phyloP scores from a whole-genome alignment of 2,329 filamentous ascomycete genomes.

The Colletotrichum endophyticum region DNA sequence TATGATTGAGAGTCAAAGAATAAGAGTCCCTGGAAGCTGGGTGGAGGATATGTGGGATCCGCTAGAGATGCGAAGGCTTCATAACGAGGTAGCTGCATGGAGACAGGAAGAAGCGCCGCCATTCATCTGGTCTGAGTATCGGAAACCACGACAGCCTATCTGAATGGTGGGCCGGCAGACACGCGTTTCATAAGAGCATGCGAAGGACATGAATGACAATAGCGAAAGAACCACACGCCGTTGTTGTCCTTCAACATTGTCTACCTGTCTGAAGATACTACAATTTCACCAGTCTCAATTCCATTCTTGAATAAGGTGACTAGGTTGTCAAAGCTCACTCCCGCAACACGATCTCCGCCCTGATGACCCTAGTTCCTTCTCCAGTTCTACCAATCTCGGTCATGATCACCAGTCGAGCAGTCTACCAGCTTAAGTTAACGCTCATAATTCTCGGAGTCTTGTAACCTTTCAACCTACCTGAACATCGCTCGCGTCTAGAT shows the following conservation, averaged over 20 bases:
- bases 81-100: not conserved
- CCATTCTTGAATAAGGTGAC: accelerated
- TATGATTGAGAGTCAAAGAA: not conserved
- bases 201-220: no score
- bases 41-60: not conserved
- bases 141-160: not conserved
- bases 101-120: accelerated
- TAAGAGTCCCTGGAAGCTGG: not conserved
- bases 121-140: not conserved
- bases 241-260: no score
- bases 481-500: not conserved
- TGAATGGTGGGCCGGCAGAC: no score
- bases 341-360: accelerated
- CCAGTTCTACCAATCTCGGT: accelerated
- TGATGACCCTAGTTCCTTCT: not conserved
- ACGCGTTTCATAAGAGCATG: no score
- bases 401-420: not conserved
- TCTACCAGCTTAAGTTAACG: not conserved
- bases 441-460: not conserved
- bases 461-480: not conserved
- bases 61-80: no score
- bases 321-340: accelerated
- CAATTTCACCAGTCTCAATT: accelerated
- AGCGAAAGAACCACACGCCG: no score
- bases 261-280: no score